Evolutionary conservation across 1,284 basidiomycete species (phyloP), one percentile per base, ranked within the genome.

Genomic region (Schizophyllum amplum): DNA sequence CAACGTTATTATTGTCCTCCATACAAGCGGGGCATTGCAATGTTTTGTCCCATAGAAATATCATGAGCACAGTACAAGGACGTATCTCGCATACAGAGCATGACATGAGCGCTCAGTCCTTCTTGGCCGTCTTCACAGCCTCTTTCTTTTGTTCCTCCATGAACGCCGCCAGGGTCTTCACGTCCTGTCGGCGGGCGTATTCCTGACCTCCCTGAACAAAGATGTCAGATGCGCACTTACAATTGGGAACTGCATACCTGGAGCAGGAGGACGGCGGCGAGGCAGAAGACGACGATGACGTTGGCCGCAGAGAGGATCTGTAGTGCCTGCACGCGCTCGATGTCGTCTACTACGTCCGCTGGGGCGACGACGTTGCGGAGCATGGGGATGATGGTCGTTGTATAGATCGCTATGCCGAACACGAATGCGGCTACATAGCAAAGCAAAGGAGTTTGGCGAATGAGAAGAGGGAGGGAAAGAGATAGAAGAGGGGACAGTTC

Each of bases 261-360:
- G 54, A 92, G 74, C 53, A 73, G 66, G 21, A 92, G 74, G 57
- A 92, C 78, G n/a, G 76, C 78, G 23, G 78, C 78, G 17, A 92
- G 74, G 53, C 83, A 76, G 11, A 83, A 74, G 54, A 87, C 83
- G 57, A 91, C 85, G 59, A 96, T 87, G 51, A 90, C 81, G 67
- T 95, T 94, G 9, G 85, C 92, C 15, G 92, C 93, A 22, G 87
- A 83, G 24, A 94, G 75, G 4, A 95, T 77, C 58, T 82, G 82
- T 66, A 95, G 75, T 17, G 93, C 90, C 66, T 92, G 86, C 59
- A 88, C 68, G 62, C 81, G 82, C 68, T 91, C 88, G 24, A 72
- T 73, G 26, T 75, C 72, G 24, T 84, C 84, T 57, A 90, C 83
- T 5, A 78, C 77, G 56, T 69, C 72, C 42, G 75, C 70, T 42